Evolutionary conservation across 805 yeast genomes (phyloP).

Genomic region (Pichia nanzhaoensis): DNA sequence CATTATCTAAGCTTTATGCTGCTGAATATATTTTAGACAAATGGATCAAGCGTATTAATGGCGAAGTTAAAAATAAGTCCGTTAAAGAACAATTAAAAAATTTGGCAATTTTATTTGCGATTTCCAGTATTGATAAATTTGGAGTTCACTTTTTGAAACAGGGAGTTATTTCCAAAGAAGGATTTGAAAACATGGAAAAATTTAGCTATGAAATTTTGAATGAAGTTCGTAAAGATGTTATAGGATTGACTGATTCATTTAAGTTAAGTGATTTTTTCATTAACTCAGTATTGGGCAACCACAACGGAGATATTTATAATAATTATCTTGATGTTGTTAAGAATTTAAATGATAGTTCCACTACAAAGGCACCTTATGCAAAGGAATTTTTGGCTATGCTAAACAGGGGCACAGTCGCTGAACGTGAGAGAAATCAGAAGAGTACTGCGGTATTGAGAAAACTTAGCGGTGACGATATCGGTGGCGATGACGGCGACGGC

Average conservation of each 20-base stretch:
- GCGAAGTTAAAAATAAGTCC: conserved; percentile 10
- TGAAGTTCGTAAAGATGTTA: conserved; percentile 57
- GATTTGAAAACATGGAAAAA: conserved; percentile 35
- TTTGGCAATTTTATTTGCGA: conserved; percentile 57
- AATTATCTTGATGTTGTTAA: conserved; percentile 60
- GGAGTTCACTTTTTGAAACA: conserved; percentile 66
- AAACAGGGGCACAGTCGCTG: conserved; percentile 32
- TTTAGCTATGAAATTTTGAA: conserved; percentile 41
- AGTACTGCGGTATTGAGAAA: conserved; percentile 20
- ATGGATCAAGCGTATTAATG: conserved; percentile 21
- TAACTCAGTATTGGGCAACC: conserved; percentile 75
- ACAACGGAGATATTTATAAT: conserved; percentile 77
- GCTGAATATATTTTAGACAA: conserved; percentile 40
- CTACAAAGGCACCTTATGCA: conserved; percentile 57
- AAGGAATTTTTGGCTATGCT: conserved; percentile 32
- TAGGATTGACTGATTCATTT: conserved; percentile 80
- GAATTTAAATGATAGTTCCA: conserved; percentile 40
- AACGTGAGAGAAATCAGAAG: conserved; percentile 27
- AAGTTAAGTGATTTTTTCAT: conserved; percentile 73
- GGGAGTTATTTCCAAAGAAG: conserved; percentile 45
- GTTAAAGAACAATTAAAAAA: conserved; percentile 45
- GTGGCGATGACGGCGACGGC: too few species aligned
- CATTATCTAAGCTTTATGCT: conserved; percentile 45
- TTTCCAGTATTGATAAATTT: conserved; percentile 61
- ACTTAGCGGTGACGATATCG: not conserved